Evolutionary conservation across 2,329 filamentous ascomycete species (phyloP), one percentile per base, ranked within the genome.

Genomic region (Cyphellophora europaea): DNA sequence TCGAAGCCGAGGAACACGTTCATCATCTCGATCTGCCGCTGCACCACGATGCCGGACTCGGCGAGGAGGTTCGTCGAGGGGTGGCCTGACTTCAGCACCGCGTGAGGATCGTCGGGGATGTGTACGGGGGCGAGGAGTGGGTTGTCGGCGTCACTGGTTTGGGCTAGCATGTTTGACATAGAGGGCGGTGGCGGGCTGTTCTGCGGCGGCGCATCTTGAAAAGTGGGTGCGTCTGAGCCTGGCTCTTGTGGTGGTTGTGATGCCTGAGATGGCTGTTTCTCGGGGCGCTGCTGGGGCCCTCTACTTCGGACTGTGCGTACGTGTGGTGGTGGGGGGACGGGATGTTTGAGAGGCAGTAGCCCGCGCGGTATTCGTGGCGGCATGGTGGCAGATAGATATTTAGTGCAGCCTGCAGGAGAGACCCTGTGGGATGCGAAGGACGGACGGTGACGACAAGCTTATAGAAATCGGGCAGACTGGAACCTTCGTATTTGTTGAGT

Each of bases 1-100:
- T 80, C 76, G 44, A 79, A 79, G 2, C 76, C 75, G 53, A 78
- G 57, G 49, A 80, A 63, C 6, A 79, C 62, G 53, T 79, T 79
- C 71, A 78, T 76, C 59, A 79, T 67, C 50, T 79, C 76, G 17
- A 80, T 50, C 48, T 79, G 74, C 19, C 76, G 61, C 45, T 78
- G 74, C 6, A 80, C 65, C 5, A 80, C 68, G 29, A 80, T 59
- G 6, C 72, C 68, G 2, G 74, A 77, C 49, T 79, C 77, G 28
- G 69, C 65, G 13, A 80, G 58, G 13, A 80, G 62, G 5, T 62
- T 59, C 35, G 67, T 65, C 1, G 74, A 72, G 1, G 75, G 75
- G 44, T 80, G 76, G 2, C 57, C 62, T 28, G 66, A 59, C 46
- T 69, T 74, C 16, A 80, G 67, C 2, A 79, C 64, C 30, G 63